Conservation (phyloP, 768 basidiomycete species). For the Neoboletus magnificus region DNA sequence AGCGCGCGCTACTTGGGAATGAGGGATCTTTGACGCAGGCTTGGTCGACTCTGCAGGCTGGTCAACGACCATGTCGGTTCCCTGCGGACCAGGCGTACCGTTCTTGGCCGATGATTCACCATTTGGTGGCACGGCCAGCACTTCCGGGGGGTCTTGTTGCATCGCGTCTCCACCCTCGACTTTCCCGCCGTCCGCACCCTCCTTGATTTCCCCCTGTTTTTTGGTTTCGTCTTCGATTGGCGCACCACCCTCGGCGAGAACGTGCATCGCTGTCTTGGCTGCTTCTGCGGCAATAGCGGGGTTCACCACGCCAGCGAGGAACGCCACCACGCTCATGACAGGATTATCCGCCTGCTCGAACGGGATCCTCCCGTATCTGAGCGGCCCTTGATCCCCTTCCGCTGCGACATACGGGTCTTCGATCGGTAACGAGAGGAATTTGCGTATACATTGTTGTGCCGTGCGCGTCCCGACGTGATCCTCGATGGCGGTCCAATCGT, state of each 20-base stretch:
- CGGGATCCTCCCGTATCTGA: slow-evolving; percentile 76
- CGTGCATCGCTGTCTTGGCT: slow-evolving; percentile 84
- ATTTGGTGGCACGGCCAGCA: slow-evolving; percentile 3
- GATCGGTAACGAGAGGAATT: slow-evolving; percentile 94
- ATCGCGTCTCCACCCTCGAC: slow-evolving; percentile 42
- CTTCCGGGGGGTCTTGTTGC: slow-evolving; percentile 30
- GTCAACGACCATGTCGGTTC: slow-evolving; percentile 51
- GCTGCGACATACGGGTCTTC: slow-evolving; percentile 88
- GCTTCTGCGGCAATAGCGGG: slow-evolving; percentile 92
- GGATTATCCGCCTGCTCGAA: slow-evolving; percentile 97
- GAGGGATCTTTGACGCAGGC: slow-evolving; percentile 44
- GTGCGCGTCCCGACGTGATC: slow-evolving; percentile 91
- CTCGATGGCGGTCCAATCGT: slow-evolving; percentile 92
- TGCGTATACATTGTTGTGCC: slow-evolving; percentile 92
- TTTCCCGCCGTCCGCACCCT: slow-evolving; percentile 34
- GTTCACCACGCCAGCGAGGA: slow-evolving; percentile 88
- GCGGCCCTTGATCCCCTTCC: slow-evolving; percentile 71
- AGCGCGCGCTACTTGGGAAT: slow-evolving; percentile 75
- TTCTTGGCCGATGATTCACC: slow-evolving; percentile 15
- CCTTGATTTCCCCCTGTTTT: slow-evolving; percentile 29
- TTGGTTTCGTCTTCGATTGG: slow-evolving; percentile 34
- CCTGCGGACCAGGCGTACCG: slow-evolving; percentile 14
- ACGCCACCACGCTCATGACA: slow-evolving; percentile 97
- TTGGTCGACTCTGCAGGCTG: slow-evolving; percentile 29
- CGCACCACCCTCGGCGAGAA: slow-evolving; percentile 63